Base-by-base conservation (phyloP, 257 asterid species). In the Nicotiana attenuata region DNA sequence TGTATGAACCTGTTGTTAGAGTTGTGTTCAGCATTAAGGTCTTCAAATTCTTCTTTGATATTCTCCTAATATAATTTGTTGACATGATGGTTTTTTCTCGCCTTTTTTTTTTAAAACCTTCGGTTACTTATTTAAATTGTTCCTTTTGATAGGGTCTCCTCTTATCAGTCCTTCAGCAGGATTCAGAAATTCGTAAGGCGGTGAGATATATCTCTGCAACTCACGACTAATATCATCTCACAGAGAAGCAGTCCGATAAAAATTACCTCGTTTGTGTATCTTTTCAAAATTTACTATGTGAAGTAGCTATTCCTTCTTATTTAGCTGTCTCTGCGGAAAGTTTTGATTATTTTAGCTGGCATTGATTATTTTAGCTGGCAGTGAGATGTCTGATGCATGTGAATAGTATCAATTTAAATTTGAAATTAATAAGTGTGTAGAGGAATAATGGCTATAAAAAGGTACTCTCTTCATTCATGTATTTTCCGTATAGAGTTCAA, bases 161-260 rank as follows among this genome's bases (percentile, higher is more conserved):
- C 83, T 88, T 92, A 75, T 94, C 98, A 61, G 87, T 96, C 83
- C 98, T 96, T 85, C 98, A 91, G 87, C 98, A 92, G 89, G 97
- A 91, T 84, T 87, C 97, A 83, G 97, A 94, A 89, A 87, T 89
- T 82, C 97, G 98, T 61, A 75, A 92, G 79, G 99, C 99, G 90
- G 99, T 96, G 86, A 91, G 95, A 84, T 47, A 59, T 83, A 16
- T 79, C 85, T 80, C 33, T 45, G 17, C 59, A 53, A 29, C n/a
- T 35, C 68, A 38, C 20, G 65, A 75, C 82, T 83, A 82, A 55
- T 78, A 66, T 78, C 75, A 83, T 35, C 28, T 50, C 55, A 45
- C 20, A 53, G 29, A 28, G 14, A 38, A 19, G 55, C 20, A 15
- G 28, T 84, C 53, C 7, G 28, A 63, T 15, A 24, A 50, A 31